These are phyloP conservation scores for Rhodotorula sp. DNA, from an alignment of 1,284 basidiomycete genomes.

Conservation along the genomic window DNA sequence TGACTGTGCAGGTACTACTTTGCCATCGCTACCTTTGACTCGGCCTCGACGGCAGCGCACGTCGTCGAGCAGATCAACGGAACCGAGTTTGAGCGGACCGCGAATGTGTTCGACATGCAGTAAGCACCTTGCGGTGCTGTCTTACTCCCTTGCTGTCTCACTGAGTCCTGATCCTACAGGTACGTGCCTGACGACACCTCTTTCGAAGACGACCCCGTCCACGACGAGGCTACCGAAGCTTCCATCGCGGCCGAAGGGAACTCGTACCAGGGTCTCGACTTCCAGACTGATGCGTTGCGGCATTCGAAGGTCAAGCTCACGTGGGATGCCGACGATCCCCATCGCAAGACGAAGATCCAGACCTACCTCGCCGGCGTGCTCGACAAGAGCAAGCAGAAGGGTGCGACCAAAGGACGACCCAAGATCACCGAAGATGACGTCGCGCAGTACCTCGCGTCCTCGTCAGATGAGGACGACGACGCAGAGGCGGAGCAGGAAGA, in stretches of 20 bases:
- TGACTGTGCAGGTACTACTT: conserved; percentile 77
- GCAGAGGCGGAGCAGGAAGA: conserved; percentile 51
- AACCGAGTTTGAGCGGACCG: conserved; percentile 93
- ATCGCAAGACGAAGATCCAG: conserved; percentile 59
- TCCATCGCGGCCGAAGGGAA: conserved; percentile 61
- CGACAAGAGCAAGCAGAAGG: conserved; percentile 36
- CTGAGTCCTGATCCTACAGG: conserved; percentile 51
- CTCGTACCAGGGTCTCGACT: conserved; percentile 79
- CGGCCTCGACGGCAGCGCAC: conserved; percentile 71
- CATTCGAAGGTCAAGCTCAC: conserved; percentile 97
- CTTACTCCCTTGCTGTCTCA: too few relatives aligned
- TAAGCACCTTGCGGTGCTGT: conserved; percentile 43
- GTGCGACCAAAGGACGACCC: conserved; percentile 54
- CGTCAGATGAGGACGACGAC: conserved; percentile 58
- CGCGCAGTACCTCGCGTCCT: conserved; percentile 72
- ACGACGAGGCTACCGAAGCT: conserved; percentile 59
- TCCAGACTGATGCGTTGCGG: conserved; percentile 92
- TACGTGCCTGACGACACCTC: conserved; percentile 90
- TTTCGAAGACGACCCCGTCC: conserved; percentile 70
- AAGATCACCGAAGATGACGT: conserved; percentile 90
- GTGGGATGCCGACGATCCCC: conserved; percentile 97
- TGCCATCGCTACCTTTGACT: conserved; percentile 88
- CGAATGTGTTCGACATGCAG: conserved; percentile 86
- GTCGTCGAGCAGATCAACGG: conserved; percentile 86
- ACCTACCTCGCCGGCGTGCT: conserved; percentile 43